These are phyloP conservation scores for Didymella segeticola DNA, from an alignment of 2,329 filamentous ascomycete species.

Conservation along the genomic window DNA sequence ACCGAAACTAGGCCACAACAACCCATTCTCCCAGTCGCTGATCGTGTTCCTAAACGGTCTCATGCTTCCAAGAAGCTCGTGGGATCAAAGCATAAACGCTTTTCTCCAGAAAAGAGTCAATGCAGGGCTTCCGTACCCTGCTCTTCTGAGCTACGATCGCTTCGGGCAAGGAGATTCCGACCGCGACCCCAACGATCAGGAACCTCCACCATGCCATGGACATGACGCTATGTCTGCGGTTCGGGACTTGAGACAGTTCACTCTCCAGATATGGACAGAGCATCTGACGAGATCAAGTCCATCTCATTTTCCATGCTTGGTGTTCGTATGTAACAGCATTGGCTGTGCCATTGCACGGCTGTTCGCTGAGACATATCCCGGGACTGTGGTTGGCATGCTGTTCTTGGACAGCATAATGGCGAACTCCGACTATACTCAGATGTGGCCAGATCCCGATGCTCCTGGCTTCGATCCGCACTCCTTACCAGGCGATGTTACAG, in stretches of 20 bases:
- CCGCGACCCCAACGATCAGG: constrained; percentile 50
- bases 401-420: constrained; percentile 66
- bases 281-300: constrained; percentile 48
- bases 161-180: constrained; percentile 64
- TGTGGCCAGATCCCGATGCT: constrained; percentile 63
- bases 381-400: constrained; percentile 55
- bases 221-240: constrained; percentile 57
- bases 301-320: constrained; percentile 37
- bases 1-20: constrained; percentile 30
- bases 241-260: constrained; percentile 55
- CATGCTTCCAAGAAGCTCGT: constrained; percentile 50
- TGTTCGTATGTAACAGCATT: constrained; percentile 62
- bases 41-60: constrained; percentile 56
- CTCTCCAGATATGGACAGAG: constrained; percentile 48
- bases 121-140: constrained; percentile 43
- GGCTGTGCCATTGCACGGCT: constrained; percentile 61
- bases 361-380: constrained; percentile 57
- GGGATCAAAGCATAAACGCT: constrained; percentile 44
- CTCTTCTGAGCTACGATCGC: constrained; percentile 63
- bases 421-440: constrained; percentile 61
- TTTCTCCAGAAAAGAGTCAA: constrained; percentile 39
- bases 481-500: constrained; percentile 51
- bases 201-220: constrained; percentile 50
- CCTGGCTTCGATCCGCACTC: constrained; percentile 51
- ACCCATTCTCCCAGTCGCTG: constrained; percentile 46